Conservation (phyloP, 2,329 filamentous ascomycete genomes). For the Corinectria fuckeliana region DNA sequence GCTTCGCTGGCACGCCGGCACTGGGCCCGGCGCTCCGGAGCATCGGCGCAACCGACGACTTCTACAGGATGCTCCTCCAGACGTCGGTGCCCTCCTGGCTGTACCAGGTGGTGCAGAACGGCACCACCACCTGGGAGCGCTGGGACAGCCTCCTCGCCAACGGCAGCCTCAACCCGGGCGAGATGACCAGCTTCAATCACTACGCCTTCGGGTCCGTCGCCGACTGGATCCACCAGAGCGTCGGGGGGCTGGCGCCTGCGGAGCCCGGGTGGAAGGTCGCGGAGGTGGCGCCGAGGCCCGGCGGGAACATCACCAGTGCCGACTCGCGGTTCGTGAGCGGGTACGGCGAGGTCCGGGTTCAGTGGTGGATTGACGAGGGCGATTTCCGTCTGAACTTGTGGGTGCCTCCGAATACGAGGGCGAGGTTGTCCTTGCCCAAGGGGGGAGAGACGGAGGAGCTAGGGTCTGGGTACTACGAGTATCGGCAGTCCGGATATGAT, state of each 20-base stretch:
- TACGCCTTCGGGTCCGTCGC: conserved; percentile 57
- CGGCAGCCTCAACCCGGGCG: conserved; percentile 51
- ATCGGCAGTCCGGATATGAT: conserved; percentile 1
- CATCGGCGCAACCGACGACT: conserved; percentile 40
- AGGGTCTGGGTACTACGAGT: conserved; percentile 14
- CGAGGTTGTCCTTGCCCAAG: conserved; percentile 1
- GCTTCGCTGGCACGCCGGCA: conserved; percentile 39
- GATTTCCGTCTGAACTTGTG: conserved; percentile 8
- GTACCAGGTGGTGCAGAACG: conserved; percentile 53
- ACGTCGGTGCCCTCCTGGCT: conserved; percentile 54
- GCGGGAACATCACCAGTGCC: conserved; percentile 26
- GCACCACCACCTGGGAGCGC: conserved; percentile 58
- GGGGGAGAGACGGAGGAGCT: conserved; percentile 3
- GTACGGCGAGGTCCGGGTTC: conserved; percentile 5
- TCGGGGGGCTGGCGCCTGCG: conserved; percentile 49
- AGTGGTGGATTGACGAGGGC: conserved; percentile 2
- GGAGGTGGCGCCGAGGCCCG: conserved; percentile 45
- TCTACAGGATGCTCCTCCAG: conserved; percentile 57
- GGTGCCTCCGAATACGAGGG: conserved; percentile 12
- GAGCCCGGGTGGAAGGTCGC: conserved; percentile 50
- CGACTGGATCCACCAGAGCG: conserved; percentile 53
- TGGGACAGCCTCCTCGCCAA: conserved; percentile 56
- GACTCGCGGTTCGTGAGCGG: conserved; percentile 7
- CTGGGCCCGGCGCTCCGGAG: background rate
- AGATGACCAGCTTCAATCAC: conserved; percentile 59